These are phyloP conservation scores for Phialophora tarda DNA, from an alignment of 2,329 filamentous ascomycete genomes.

Conservation along the genomic window DNA sequence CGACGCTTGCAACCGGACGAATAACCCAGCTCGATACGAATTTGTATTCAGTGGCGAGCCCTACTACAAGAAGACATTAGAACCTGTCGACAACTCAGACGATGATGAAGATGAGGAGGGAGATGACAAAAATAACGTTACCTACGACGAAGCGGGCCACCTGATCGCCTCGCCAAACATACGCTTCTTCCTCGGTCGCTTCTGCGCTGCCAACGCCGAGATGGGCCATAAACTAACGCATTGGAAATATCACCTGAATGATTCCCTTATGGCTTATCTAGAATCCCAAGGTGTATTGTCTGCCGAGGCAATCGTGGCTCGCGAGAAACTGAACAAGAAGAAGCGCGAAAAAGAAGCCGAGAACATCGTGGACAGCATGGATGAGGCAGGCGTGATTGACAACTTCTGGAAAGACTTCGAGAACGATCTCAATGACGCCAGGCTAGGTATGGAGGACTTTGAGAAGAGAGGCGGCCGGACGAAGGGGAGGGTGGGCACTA, in stretches of 20 bases:
- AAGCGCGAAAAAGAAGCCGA: slow-evolving; percentile 66
- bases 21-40: slow-evolving; percentile 70
- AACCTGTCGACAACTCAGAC: slow-evolving; percentile 61
- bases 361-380: slow-evolving; percentile 69
- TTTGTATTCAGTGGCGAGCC: slow-evolving; percentile 68
- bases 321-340: slow-evolving; percentile 66
- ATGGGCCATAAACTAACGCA: slow-evolving; percentile 75
- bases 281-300: slow-evolving; percentile 62
- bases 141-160: slow-evolving; percentile 56
- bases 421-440: slow-evolving; percentile 63
- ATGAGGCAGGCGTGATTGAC: slow-evolving; percentile 62
- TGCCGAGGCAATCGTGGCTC: slow-evolving; percentile 63
- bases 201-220: slow-evolving; percentile 68
- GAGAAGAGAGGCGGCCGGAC: slow-evolving; percentile 34
- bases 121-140: slow-evolving; percentile 39
- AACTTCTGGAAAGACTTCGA: slow-evolving; percentile 71
- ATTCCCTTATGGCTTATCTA: slow-evolving; percentile 71
- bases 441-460: slow-evolving; percentile 53
- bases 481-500: slow-evolving; percentile 33
- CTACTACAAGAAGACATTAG: slow-evolving; percentile 69
- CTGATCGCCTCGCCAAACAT: slow-evolving; percentile 52
- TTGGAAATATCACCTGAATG: slow-evolving; percentile 76
- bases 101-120: slow-evolving; percentile 49
- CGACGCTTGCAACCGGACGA: slow-evolving; percentile 72
- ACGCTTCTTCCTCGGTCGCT: slow-evolving; percentile 61